Evolutionary conservation across 2,329 filamentous ascomycete species (phyloP).

Genomic region (Davidsoniella australis): DNA sequence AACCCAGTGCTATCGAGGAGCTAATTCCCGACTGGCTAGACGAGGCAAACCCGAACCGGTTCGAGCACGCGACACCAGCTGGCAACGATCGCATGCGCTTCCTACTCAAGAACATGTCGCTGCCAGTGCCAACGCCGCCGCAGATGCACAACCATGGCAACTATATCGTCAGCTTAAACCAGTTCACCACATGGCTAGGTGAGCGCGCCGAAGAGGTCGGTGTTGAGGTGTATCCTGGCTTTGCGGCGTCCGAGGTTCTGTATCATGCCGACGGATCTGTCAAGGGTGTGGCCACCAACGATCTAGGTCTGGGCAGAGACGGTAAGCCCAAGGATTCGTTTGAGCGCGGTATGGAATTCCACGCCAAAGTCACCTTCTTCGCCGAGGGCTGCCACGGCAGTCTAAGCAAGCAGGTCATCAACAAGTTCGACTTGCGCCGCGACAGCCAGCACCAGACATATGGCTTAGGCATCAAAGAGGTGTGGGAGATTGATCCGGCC

Average conservation of each 20-base stretch:
- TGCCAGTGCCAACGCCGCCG: constrained; percentile 74
- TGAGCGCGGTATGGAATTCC: constrained; percentile 96
- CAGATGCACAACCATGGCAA: constrained; percentile 99
- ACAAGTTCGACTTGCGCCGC: constrained; percentile 77
- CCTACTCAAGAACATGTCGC: constrained; percentile 61
- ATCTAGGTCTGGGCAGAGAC: constrained; percentile 66
- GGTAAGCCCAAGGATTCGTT: constrained; percentile 81
- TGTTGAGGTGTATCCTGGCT: constrained; percentile 91
- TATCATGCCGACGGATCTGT: constrained; percentile 79
- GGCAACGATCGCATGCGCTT: constrained; percentile 82
- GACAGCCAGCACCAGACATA: constrained; percentile 93
- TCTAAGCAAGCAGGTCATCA: constrained; percentile 83
- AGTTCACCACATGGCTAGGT: constrained; percentile 88
- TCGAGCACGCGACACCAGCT: constrained; percentile 74
- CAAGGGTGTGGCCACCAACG: constrained; percentile 87
- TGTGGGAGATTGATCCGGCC: constrained; percentile 88
- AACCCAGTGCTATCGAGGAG: constrained; percentile 76
- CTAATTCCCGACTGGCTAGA: constrained; percentile 86
- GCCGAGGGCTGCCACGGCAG: constrained; percentile 93
- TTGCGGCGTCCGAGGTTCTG: constrained; percentile 82
- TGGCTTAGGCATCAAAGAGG: constrained; percentile 83
- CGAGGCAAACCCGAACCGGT: constrained; percentile 73
- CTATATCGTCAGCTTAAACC: constrained; percentile 90
- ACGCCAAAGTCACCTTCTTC: constrained; percentile 78
- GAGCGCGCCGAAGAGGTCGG: constrained; percentile 93